phyloP scores from a whole-genome alignment of 345 rosid genomes.

The Rhizophora apiculata region DNA sequence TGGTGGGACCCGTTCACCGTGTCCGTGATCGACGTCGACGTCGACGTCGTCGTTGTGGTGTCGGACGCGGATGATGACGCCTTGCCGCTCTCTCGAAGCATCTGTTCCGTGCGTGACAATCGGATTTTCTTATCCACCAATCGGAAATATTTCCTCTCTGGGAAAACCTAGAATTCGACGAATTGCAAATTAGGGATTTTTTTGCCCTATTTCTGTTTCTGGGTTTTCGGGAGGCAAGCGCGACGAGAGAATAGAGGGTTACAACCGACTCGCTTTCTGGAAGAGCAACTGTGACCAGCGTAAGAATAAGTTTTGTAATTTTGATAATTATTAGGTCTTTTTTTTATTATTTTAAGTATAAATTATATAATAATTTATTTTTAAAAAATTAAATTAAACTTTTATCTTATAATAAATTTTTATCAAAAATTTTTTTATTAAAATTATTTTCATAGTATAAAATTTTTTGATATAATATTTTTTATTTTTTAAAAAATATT shows the following conservation, averaged over 20 bases:
- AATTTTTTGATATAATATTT: too few relatives aligned
- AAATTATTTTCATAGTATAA: too few relatives aligned
- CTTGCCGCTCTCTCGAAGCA: conserved; percentile 30
- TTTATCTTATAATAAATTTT: too few relatives aligned
- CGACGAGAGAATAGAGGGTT: not conserved
- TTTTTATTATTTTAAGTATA: too few relatives aligned
- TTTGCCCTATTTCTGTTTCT: not conserved
- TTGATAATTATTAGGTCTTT: not conserved
- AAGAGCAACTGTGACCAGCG: not conserved
- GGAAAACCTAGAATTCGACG: conserved; percentile 24
- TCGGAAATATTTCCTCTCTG: not conserved
- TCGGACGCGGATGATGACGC: conserved; percentile 23
- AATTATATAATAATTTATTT: too few relatives aligned
- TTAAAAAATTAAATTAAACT: too few relatives aligned
- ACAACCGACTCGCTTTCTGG: not conserved
- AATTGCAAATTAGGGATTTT: conserved; percentile 1
- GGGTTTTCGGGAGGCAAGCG: conserved; percentile 12
- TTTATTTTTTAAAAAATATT: too few relatives aligned
- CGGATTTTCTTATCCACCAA: not conserved
- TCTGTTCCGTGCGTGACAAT: conserved; percentile 39
- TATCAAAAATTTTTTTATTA: too few relatives aligned
- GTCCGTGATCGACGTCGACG: conserved; percentile 21
- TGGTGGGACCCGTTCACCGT: conserved; percentile 25
- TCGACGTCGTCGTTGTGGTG: not conserved
- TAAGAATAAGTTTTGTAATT: not conserved